These are phyloP conservation scores for Sisymbrium altissimum DNA, from an alignment of 345 rosid genomes.

Conservation along the genomic window DNA sequence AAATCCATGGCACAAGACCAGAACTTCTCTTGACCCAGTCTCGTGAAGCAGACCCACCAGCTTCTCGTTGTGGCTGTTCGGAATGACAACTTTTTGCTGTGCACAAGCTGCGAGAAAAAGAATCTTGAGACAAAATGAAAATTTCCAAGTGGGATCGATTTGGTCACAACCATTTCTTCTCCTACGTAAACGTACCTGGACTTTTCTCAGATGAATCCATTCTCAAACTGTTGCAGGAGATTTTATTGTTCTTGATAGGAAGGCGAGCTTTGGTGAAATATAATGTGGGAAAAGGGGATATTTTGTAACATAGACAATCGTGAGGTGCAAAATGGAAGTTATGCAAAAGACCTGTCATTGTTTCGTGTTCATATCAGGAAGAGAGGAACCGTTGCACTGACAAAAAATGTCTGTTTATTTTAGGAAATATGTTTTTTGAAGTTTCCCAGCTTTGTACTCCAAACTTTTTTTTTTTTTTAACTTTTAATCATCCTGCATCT, in stretches of 20 bases:
- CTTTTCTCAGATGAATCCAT: conserved; percentile 45
- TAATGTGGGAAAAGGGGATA: conserved; percentile 8
- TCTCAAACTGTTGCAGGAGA: conserved; percentile 27
- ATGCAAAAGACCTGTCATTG: conserved; percentile 8
- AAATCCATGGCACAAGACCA: conserved; percentile 79
- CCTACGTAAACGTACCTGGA: conserved; percentile 40
- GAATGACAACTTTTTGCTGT: conserved; percentile 43
- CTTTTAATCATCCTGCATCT: too few species aligned
- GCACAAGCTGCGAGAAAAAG: conserved; percentile 13
- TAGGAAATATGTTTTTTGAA: not conserved
- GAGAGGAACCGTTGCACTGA: too few species aligned
- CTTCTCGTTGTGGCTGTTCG: conserved; percentile 59
- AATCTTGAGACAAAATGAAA: not conserved
- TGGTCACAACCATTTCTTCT: not conserved
- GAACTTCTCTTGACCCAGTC: conserved; percentile 60
- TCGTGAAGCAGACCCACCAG: conserved; percentile 74
- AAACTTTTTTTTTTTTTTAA: too few species aligned
- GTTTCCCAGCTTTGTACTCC: too few species aligned
- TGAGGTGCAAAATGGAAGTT: conserved; percentile 16
- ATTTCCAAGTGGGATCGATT: too few species aligned
- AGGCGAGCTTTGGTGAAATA: conserved; percentile 6
- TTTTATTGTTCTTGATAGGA: conserved; percentile 19
- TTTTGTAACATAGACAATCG: conserved; percentile 17
- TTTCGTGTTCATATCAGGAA: too few species aligned
- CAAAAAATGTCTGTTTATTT: too few species aligned